Conservation (phyloP, 2,329 filamentous ascomycete species). For the Metarhizium anisopliae region DNA sequence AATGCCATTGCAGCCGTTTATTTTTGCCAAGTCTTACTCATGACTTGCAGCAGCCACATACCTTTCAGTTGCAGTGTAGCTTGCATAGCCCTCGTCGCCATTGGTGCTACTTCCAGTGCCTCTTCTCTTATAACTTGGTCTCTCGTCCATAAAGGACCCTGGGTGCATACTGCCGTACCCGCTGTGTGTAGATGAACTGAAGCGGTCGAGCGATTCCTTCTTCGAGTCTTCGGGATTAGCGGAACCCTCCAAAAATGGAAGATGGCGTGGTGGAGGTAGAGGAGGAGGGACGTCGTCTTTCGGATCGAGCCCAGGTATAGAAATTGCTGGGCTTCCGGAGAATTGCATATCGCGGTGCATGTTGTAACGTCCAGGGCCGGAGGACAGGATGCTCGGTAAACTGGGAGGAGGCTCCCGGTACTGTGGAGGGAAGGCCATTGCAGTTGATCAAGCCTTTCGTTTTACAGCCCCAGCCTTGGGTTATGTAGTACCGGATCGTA, state of each 20-base stretch:
- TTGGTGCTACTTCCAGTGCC: constrained; percentile 18
- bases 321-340: constrained; percentile 27
- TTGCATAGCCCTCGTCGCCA: constrained; percentile 35
- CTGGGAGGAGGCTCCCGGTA: constrained; percentile 25
- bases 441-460: not conserved
- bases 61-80: constrained; percentile 31
- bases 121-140: constrained; percentile 23
- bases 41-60: constrained; percentile 11
- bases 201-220: constrained; percentile 19
- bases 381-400: constrained; percentile 28
- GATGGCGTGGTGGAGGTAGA: constrained; percentile 34
- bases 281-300: constrained; percentile 31
- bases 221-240: constrained; percentile 19
- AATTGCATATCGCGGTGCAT: constrained; percentile 23
- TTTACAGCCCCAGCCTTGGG: not conserved
- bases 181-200: constrained; percentile 22
- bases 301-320: constrained; percentile 30
- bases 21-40: not conserved
- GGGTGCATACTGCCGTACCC: constrained; percentile 32
- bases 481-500: not conserved
- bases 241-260: constrained; percentile 25
- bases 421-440: constrained; percentile 28
- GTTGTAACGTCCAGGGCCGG: constrained; percentile 19
- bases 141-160: constrained; percentile 24
- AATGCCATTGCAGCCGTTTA: not conserved